Evolutionary conservation across 2,329 filamentous ascomycete species (phyloP), one percentile per base, ranked within the genome.

Genomic region (Chalaropsis thielavioides): DNA sequence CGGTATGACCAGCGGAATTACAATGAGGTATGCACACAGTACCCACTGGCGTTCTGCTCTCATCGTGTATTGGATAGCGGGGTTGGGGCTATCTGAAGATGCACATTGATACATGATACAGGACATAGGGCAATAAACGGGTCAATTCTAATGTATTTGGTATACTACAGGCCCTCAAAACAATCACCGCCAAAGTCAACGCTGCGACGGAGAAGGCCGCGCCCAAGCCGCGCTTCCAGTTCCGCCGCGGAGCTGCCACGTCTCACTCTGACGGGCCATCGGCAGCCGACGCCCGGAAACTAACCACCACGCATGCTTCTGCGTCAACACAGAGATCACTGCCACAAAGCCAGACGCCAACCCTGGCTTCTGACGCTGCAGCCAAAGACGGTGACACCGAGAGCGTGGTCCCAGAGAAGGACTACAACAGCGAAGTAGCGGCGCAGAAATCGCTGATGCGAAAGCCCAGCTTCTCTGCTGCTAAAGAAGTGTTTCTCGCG

Each of bases 1-100:
- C 85, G 90, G 7, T 95, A 96, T 72, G 94, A 97, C 71, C 90
- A 94, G 73, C 84, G 89, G 70, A 87, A 88, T 27, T 97, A 96
- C 72, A 83, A 86, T 54, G 85, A 92, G 76, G 89, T 91, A 75
- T 64, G 71, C 13, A 24, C 3, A 19, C 19, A 2, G 6, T 24
- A 1, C 7, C 27, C 13, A 19, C 43, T 5, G 2, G 43, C n/a
- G 43, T n/a, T n/a, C 8, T n/a, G 15, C 13, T 17, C 1, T n/a
- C n/a, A 11, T 13, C 41, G 41, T 35, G 31, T 38, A 10, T 38
- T 1, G 31, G 3, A 44, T 11, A n/a, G n/a, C 5, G 43, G 13
- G 1, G 15, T 2, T 4, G 43, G 10, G 43, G 4, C 6, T 46
- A n/a, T 46, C 15, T 2, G 4, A 8, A n/a, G 43, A 46, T 46